Conservation (phyloP, 805 yeast genomes). For the Isabelozyma pseudorhagii region DNA sequence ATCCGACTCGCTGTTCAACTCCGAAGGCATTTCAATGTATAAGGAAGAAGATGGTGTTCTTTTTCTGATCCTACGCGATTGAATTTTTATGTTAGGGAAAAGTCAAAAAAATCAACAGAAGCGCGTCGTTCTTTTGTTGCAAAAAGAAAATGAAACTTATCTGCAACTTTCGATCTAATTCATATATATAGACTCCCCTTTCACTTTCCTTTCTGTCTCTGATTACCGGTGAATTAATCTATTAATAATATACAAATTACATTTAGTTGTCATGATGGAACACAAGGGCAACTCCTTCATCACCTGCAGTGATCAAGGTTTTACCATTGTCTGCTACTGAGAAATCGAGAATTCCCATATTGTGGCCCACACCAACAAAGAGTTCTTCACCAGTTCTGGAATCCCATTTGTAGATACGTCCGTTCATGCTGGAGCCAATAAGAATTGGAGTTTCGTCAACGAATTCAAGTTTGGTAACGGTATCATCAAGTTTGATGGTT, state of each 20-base stretch:
- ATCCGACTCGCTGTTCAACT: background rate
- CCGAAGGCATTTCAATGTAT: background rate
- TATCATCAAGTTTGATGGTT: constrained; percentile 66
- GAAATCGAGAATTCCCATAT: constrained; percentile 90
- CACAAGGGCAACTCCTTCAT: constrained; percentile 88
- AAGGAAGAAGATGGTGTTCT: background rate
- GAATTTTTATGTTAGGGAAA: background rate
- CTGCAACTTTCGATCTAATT: background rate
- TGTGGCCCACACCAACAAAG: constrained; percentile 85
- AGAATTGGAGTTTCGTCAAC: constrained; percentile 55
- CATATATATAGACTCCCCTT: too few species aligned
- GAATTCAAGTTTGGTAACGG: constrained; percentile 78
- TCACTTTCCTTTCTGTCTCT: background rate
- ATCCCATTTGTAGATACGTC: constrained; percentile 84
- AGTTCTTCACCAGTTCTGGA: constrained; percentile 77
- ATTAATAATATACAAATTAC: background rate
- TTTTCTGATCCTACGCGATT: background rate
- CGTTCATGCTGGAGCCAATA: constrained; percentile 78
- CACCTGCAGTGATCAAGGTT: constrained; percentile 88
- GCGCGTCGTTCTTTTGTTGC: background rate
- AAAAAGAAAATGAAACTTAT: too few species aligned
- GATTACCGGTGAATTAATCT: background rate
- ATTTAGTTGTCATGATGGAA: constrained; percentile 30
- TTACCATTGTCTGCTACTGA: constrained; percentile 62
- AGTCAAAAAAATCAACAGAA: background rate